phyloP scores from a whole-genome alignment of 192 early-diverging fungal species.

The Backusella sp. region DNA sequence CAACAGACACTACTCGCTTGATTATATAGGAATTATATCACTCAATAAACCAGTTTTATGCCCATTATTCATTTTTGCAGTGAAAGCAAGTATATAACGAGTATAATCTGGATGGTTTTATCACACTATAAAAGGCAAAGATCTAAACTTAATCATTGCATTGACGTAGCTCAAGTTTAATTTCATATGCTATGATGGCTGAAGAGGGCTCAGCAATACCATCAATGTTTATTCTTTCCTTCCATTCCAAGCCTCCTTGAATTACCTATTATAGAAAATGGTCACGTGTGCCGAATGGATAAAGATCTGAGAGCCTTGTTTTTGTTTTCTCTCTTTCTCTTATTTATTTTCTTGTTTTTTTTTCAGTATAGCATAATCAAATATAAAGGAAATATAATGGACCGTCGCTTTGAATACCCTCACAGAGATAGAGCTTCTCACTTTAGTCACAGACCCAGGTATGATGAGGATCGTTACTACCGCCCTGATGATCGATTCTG shows the following conservation, averaged over 20 bases:
- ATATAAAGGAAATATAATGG: not conserved
- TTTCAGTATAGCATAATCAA: not conserved
- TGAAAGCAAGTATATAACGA: too few species aligned
- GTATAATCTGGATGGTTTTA: too few species aligned
- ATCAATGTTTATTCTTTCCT: not conserved
- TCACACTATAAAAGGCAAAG: too few species aligned
- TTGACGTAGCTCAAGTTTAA: too few species aligned
- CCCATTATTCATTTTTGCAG: too few species aligned
- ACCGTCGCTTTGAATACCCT: not conserved
- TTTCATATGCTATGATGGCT: too few species aligned
- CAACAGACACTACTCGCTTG: too few species aligned
- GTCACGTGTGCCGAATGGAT: not conserved
- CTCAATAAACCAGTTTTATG: too few species aligned
- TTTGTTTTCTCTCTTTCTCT: not conserved
- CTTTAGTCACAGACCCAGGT: not conserved
- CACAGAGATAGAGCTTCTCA: not conserved
- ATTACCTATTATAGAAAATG: not conserved
- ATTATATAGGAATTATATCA: too few species aligned
- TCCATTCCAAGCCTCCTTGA: not conserved
- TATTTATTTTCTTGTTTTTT: too few species aligned
- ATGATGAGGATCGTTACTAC: not conserved
- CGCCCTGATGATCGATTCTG: constrained; percentile 4
- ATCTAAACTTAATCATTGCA: too few species aligned
- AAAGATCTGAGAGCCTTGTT: not conserved
- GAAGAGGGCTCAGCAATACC: too few species aligned